Conservation (phyloP, 768 basidiomycete species). For the Cystoderma amianthinum region DNA sequence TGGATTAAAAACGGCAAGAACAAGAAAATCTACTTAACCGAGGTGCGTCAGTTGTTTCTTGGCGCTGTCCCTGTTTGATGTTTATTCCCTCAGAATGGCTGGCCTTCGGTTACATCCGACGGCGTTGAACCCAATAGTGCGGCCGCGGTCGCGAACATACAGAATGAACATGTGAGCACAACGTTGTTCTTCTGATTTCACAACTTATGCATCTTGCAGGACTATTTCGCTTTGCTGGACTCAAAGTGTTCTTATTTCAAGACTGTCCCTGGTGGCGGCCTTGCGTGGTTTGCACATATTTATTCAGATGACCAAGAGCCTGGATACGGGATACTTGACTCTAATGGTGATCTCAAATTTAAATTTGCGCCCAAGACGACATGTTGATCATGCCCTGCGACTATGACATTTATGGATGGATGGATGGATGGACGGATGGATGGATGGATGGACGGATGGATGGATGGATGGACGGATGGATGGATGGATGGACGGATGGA, state of each 20-base stretch:
- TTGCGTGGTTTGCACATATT: slow-evolving; percentile 82
- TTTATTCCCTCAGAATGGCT: slow-evolving; percentile 68
- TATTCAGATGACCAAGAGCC: slow-evolving; percentile 61
- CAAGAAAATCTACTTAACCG: slow-evolving; percentile 72
- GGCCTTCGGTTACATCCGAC: slow-evolving; percentile 60
- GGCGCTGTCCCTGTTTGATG: background rate
- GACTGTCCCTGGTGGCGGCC: slow-evolving; percentile 46
- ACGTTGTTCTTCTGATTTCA: background rate
- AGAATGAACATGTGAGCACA: slow-evolving; percentile 50
- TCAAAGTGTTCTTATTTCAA: slow-evolving; percentile 59
- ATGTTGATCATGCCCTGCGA: too few species aligned
- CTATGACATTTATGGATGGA: too few species aligned
- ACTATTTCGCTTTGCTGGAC: slow-evolving; percentile 61
- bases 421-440: too few species aligned
- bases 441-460: too few species aligned
- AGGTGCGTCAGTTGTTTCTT: slow-evolving; percentile 50
- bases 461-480: too few species aligned
- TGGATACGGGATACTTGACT: slow-evolving; percentile 60
- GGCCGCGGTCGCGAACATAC: slow-evolving; percentile 49
- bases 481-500: too few species aligned
- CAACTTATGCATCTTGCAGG: slow-evolving; percentile 23
- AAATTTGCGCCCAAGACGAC: slow-evolving; percentile 55
- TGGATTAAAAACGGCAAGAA: slow-evolving; percentile 55
- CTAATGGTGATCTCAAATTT: slow-evolving; percentile 48
- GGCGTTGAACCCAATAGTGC: slow-evolving; percentile 63